phyloP scores from a whole-genome alignment of 148 eudicot genomes.

The Pouteria glomerata region DNA sequence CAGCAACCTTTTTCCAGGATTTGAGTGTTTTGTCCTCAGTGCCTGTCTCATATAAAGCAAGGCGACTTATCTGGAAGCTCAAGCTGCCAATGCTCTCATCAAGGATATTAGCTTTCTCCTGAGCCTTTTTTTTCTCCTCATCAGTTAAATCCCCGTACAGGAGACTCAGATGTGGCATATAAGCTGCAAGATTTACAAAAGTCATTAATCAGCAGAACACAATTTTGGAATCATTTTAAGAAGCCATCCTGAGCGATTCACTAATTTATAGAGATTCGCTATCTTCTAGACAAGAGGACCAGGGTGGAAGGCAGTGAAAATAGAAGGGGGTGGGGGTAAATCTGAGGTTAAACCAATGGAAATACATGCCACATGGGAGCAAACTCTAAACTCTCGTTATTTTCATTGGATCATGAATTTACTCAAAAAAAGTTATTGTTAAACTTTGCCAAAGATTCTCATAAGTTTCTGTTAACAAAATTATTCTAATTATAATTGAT shows the following conservation, averaged over 20 bases:
- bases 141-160: slow-evolving; percentile 74
- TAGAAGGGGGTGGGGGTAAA: too few species aligned
- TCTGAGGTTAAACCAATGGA: too few species aligned
- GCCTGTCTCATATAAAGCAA: slow-evolving; percentile 78
- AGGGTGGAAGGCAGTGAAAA: too few species aligned
- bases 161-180: slow-evolving; percentile 97
- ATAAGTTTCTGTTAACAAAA: too few species aligned
- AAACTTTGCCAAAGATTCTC: neutral
- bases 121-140: slow-evolving; percentile 81
- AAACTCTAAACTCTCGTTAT: too few species aligned
- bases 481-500: neutral
- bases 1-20: slow-evolving; percentile 81
- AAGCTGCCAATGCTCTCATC: slow-evolving; percentile 58
- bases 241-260: neutral
- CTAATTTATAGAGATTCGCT: neutral
- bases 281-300: too few species aligned
- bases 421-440: neutral
- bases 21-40: slow-evolving; percentile 72
- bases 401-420: too few species aligned
- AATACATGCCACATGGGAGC: too few species aligned
- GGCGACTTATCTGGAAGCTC: slow-evolving; percentile 58
- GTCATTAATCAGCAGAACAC: neutral
- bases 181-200: slow-evolving; percentile 45
- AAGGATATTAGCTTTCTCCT: slow-evolving; percentile 56
- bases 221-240: neutral